phyloP scores from a whole-genome alignment of 2,329 filamentous ascomycete genomes.

The Aphanocladium album region DNA sequence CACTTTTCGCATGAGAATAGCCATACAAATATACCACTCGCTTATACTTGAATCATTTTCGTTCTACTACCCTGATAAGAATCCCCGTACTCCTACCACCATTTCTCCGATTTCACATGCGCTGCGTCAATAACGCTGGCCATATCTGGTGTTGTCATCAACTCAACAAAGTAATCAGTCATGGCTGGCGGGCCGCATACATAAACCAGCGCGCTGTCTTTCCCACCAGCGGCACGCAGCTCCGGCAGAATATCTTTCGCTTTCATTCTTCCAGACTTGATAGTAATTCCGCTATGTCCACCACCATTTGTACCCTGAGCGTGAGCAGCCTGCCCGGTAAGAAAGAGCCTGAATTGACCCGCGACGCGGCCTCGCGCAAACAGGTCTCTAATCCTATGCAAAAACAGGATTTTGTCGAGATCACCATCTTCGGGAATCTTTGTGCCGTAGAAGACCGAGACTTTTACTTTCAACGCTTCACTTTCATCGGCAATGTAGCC shows the following conservation, averaged over 20 bases:
- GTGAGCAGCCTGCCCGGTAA: constrained; percentile 31
- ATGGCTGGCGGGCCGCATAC: constrained; percentile 64
- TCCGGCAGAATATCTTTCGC: constrained; percentile 37
- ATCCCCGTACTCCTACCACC: constrained; percentile 46
- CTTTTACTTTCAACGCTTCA: constrained; percentile 28
- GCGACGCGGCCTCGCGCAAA: constrained; percentile 33
- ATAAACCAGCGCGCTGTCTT: constrained; percentile 49
- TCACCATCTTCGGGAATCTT: constrained; percentile 28
- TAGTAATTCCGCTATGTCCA: constrained; percentile 11
- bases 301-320: neutral
- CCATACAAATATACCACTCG: neutral
- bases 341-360: constrained; percentile 42
- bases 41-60: neutral
- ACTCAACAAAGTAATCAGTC: constrained; percentile 60
- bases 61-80: neutral
- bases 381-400: constrained; percentile 40
- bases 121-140: constrained; percentile 36
- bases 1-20: neutral
- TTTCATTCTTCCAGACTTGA: constrained; percentile 36
- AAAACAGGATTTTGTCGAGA: constrained; percentile 42
- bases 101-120: constrained; percentile 55
- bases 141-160: constrained; percentile 30
- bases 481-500: constrained; percentile 48
- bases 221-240: constrained; percentile 27
- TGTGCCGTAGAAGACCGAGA: constrained; percentile 61